Base-by-base conservation (phyloP, 345 rosid genomes). In the Gossypium australe region DNA sequence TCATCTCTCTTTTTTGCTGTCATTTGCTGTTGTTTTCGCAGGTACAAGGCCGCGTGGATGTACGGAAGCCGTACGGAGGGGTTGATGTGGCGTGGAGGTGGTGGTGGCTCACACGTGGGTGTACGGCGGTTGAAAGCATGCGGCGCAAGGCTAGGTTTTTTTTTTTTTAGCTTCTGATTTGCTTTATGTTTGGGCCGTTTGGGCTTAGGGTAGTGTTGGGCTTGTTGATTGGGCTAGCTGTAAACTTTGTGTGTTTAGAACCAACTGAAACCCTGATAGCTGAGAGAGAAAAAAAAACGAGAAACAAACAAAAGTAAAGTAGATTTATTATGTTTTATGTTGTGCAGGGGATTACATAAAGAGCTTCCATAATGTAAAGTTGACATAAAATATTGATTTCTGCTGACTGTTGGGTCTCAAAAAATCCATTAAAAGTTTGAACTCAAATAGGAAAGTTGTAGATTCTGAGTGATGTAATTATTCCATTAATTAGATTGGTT, bases 361-460 rank as follows among this genome's bases (percentile, higher is more conserved):
- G 72, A 58, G 22, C 41, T 59, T 60, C 60, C 81, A 76, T 75
- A 68, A 75, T 29, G 78, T 11, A 43, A 56, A 56, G 76, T 51
- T 70, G 62, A 68, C 20, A 62, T 75, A 16, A 68, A 71, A 55
- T 55, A 65, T 55, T 41, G 10, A 59, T 64, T 20, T 58, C 66
- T 75, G 27, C 58, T 29, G 6, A 11, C 27, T 57, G 17, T 60
- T 67, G 61, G 68, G 62, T 75, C 57, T 57, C 38, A 5, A 10
- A 63, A 70, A 51, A 22, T 20, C 64, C 56, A 67, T n/a, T 80
- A 27, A 64, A 47, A 20, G 60, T 48, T 45, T 27, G n/a, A 13
- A 75, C 74, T 78, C 64, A 24, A 76, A 73, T 34, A 65, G 72
- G 76, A 73, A 75, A 82, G 16, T 47, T 11, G 7, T 67, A 56